phyloP scores from a whole-genome alignment of 306 rosid genomes.

The Cucumis cinereus region DNA sequence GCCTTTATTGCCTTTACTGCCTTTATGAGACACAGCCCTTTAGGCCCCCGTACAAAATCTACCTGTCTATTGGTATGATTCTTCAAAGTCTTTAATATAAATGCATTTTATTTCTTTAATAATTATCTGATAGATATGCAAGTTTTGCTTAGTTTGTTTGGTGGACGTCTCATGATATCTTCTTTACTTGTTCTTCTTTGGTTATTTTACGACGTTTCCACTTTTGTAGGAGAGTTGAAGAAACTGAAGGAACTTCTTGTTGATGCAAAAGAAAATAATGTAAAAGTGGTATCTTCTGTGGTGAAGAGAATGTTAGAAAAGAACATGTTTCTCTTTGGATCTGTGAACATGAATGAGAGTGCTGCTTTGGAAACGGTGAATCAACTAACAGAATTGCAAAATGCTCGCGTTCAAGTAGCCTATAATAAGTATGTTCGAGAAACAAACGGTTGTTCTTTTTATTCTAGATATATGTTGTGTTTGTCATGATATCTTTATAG shows the following conservation, averaged over 20 bases:
- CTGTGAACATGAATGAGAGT: slow-evolving; percentile 49
- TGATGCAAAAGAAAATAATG: slow-evolving; percentile 32
- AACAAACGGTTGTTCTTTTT: not conserved
- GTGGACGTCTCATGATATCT: not conserved
- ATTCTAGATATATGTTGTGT: slow-evolving; percentile 7
- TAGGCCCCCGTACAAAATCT: slow-evolving; percentile 60
- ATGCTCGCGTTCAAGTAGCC: slow-evolving; percentile 49
- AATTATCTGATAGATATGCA: not conserved
- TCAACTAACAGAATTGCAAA: slow-evolving; percentile 61
- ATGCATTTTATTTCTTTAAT: not conserved
- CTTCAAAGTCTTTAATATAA: not conserved
- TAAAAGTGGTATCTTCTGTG: slow-evolving; percentile 37
- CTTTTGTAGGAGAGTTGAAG: slow-evolving; percentile 52
- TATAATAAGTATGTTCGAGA: slow-evolving; percentile 35
- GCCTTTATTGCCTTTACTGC: slow-evolving; percentile 73
- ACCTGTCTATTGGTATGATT: slow-evolving; percentile 62
- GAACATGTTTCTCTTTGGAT: slow-evolving; percentile 61
- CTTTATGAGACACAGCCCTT: slow-evolving; percentile 82
- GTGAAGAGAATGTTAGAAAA: slow-evolving; percentile 62
- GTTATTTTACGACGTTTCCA: not conserved
- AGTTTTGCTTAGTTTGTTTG: not conserved
- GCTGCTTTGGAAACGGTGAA: slow-evolving; percentile 46
- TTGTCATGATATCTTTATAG: not conserved
- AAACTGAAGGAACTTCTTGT: slow-evolving; percentile 45
- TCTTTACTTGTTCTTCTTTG: not conserved